Percentiles rank a stretch among this genome's conserved stretches.
Conservation (phyloP, 2,329 filamentous ascomycete genomes). For the Penicillium freii region DNA sequence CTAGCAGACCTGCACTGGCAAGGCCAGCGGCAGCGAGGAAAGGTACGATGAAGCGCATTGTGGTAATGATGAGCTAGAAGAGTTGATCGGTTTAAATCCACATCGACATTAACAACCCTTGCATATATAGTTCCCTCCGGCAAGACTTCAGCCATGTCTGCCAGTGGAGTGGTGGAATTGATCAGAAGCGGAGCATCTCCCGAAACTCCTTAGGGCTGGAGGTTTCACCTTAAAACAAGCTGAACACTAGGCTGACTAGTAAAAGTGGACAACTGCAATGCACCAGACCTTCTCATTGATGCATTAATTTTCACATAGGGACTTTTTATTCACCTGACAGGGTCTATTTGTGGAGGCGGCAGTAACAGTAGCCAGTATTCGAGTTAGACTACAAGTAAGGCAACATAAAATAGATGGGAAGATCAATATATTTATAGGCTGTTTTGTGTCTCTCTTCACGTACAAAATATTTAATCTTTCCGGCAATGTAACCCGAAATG, state of each 20-base stretch:
- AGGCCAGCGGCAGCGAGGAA: conserved; percentile 8
- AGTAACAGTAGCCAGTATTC: neutral
- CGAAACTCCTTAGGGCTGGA: neutral
- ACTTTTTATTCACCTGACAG: neutral
- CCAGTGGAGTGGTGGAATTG: conserved; percentile 1
- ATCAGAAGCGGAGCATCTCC: neutral
- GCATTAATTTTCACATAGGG: conserved; percentile 5
- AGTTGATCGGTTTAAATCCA: neutral
- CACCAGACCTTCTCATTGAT: neutral
- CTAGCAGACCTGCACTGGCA: conserved; percentile 16
- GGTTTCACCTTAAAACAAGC: conserved; percentile 14
- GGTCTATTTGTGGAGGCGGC: neutral
- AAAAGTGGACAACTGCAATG: neutral
- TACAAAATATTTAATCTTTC: too few relatives aligned
- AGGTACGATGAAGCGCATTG: conserved; percentile 10
- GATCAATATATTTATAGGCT: too few relatives aligned
- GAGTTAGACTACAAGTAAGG: neutral
- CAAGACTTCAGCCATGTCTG: neutral
- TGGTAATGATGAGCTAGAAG: neutral
- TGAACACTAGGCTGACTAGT: neutral
- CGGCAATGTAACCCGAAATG: neutral
- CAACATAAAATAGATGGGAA: neutral
- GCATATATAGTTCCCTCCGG: neutral
- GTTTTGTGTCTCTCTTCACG: too few relatives aligned
- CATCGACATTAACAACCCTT: neutral